These are phyloP conservation scores for Purpureocillium takamizusanense DNA, from an alignment of 2,329 filamentous ascomycete species.

Conservation along the genomic window DNA sequence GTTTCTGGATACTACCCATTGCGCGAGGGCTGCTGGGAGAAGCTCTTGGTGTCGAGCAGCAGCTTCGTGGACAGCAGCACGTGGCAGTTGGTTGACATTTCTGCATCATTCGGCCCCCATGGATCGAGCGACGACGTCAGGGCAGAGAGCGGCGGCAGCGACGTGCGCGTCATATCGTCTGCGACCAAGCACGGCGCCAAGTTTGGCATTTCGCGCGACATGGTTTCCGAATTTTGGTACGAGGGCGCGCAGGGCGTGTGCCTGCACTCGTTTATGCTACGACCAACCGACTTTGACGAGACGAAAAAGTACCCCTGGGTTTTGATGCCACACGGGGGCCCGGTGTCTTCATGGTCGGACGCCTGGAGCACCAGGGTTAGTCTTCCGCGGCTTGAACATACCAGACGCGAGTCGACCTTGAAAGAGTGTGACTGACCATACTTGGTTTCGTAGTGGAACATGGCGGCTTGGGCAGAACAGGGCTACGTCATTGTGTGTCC, in stretches of 20 bases:
- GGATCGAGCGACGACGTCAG: too few relatives aligned
- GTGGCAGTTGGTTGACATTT: constrained; percentile 24
- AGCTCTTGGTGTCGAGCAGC: constrained; percentile 26
- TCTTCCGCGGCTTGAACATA: background rate
- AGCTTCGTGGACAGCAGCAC: constrained; percentile 28
- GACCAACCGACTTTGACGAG: constrained; percentile 26
- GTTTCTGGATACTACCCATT: constrained; percentile 19
- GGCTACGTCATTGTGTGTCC: constrained; percentile 52
- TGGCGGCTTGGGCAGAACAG: constrained; percentile 48
- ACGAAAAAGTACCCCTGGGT: constrained; percentile 26
- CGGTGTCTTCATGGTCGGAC: constrained; percentile 41
- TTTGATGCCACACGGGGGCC: constrained; percentile 27
- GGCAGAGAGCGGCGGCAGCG: too few relatives aligned
- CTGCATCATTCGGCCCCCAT: background rate
- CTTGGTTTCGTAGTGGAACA: constrained; percentile 34
- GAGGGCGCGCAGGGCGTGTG: constrained; percentile 23
- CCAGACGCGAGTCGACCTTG: too few relatives aligned
- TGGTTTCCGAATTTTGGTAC: constrained; percentile 31
- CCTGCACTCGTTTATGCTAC: constrained; percentile 30
- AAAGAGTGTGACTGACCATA: too few relatives aligned
- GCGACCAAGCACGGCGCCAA: constrained; percentile 20
- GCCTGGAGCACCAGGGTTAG: constrained; percentile 36
- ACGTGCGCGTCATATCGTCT: constrained; percentile 18
- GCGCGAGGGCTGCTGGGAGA: constrained; percentile 12
- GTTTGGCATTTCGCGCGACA: constrained; percentile 23